A percentile compares a stretch with the other conserved stretches of the same genome.
phyloP scores from a whole-genome alignment of 1,284 basidiomycete genomes.

The Ceratobasidium sp. region DNA sequence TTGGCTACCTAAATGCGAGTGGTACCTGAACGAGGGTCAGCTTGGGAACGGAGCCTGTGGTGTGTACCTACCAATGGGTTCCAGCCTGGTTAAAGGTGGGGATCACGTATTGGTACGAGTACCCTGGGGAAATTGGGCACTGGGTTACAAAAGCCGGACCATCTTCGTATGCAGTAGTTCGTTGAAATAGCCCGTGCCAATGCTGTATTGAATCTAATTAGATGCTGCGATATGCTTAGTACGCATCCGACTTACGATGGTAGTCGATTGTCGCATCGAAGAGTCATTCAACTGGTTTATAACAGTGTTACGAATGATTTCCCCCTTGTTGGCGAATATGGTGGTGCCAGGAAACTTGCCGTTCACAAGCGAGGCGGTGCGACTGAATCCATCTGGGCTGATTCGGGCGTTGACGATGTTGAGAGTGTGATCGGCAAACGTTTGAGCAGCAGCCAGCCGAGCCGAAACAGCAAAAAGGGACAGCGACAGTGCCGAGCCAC shows the following conservation, averaged over 20 bases:
- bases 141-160: constrained; percentile 52
- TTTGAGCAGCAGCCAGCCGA: neutral
- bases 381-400: constrained; percentile 54
- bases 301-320: constrained; percentile 51
- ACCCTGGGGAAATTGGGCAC: constrained; percentile 59
- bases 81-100: constrained; percentile 50
- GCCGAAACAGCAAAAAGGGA: constrained; percentile 14
- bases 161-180: constrained; percentile 47
- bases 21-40: constrained; percentile 32
- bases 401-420: constrained; percentile 52
- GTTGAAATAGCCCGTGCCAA: constrained; percentile 49
- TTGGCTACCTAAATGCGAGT: constrained; percentile 42
- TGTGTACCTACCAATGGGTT: constrained; percentile 53
- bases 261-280: constrained; percentile 51
- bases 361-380: constrained; percentile 50
- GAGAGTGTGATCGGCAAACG: constrained; percentile 40
- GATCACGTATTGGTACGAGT: constrained; percentile 59
- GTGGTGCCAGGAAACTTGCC: constrained; percentile 48
- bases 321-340: constrained; percentile 50
- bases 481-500: neutral
- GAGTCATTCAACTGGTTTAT: constrained; percentile 49
- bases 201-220: constrained; percentile 45
- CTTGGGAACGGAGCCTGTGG: neutral
- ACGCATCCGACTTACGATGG: constrained; percentile 54
- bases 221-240: constrained; percentile 7